Evolutionary conservation across 768 basidiomycete genomes (phyloP), one percentile per base, ranked within the genome.

Genomic region (Leccinellum albellum): DNA sequence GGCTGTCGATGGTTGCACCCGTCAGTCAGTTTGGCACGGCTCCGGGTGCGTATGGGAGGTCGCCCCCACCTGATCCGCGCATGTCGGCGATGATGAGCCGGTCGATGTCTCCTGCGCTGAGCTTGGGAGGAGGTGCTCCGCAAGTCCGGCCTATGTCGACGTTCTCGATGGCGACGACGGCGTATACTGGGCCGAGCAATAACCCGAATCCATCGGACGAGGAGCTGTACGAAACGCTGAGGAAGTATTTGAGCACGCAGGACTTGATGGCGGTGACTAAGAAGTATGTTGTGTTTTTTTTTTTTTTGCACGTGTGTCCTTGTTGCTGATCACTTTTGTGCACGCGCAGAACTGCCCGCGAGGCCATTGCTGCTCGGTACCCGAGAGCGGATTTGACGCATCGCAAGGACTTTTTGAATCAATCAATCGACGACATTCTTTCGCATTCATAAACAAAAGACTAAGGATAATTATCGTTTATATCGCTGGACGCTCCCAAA

Each of bases 251-350:
- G 55, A 81, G 84, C 51, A 81, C 82, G 23, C 84, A 87, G 63
- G 85, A 89, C 67, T 67, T 87, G 61, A 86, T 88, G 86, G 79
- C 78, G n/a, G 84, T 88, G 47, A 85, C 83, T 60, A 85, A 85
- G 76, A 85, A 83, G 81, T 86, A 61, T 65, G 83, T 40, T n/a
- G 9, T n/a, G n/a, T n/a, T 37, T 37, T 0, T 40, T n/a, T 3
- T 2, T 50, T 46, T 26, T 53, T 42, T 10, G n/a, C 40, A 8
- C 47, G 21, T 20, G 55, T 29, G n/a, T 33, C 28, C 8, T 9
- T 13, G 0, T 53, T 20, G 46, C 64, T 65, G 54, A 59, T 45
- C 58, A n/a, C 8, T 40, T 2, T 40, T 20, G 37, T 40, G 37
- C 10, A 13, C 10, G 0, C 29, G 4, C 51, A 83, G 82, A 68